phyloP scores from a whole-genome alignment of 2,329 filamentous ascomycete species.

The Arachnomyces sp. region DNA sequence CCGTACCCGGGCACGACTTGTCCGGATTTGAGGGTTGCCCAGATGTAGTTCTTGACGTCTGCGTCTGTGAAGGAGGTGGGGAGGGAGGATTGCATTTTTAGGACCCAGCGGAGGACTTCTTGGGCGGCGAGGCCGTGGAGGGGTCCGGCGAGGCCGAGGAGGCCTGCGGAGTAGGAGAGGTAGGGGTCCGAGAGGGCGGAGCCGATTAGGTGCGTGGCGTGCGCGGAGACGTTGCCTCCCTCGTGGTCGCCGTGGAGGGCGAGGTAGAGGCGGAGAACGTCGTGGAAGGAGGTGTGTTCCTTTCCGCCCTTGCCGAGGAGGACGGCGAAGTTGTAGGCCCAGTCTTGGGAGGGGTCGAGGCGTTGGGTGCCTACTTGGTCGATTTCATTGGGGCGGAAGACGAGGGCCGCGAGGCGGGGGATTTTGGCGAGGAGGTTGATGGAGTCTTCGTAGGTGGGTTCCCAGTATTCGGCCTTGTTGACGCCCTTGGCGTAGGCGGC shows the following conservation, averaged over 20 bases:
- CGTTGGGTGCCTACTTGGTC: conserved; percentile 65
- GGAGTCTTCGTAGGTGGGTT: conserved; percentile 91
- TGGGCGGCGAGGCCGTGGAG: conserved; percentile 89
- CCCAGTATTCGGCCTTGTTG: conserved; percentile 97
- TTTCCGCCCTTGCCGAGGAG: conserved; percentile 82
- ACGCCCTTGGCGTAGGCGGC: conserved; percentile 85
- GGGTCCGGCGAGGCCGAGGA: conserved; percentile 91
- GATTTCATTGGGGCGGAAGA: conserved; percentile 80
- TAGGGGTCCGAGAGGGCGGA: conserved; percentile 91
- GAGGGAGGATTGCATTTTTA: conserved; percentile 89
- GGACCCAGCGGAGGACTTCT: conserved; percentile 92
- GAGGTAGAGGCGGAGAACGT: conserved; percentile 85
- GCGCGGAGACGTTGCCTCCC: conserved; percentile 93
- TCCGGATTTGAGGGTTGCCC: conserved; percentile 85
- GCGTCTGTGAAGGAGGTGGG: conserved; percentile 67
- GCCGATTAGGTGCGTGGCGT: conserved; percentile 89
- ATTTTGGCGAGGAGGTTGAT: conserved; percentile 93
- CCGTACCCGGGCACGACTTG: conserved; percentile 93
- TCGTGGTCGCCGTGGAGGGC: conserved; percentile 97
- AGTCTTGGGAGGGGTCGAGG: conserved; percentile 79
- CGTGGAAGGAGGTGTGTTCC: conserved; percentile 87
- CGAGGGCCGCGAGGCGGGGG: conserved; percentile 91
- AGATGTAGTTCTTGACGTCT: conserved; percentile 83
- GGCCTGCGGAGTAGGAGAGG: conserved; percentile 89
- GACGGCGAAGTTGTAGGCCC: conserved; percentile 97